phyloP scores from a whole-genome alignment of 2,329 filamentous ascomycete genomes.

The Pseudogymnoascus destructans region DNA sequence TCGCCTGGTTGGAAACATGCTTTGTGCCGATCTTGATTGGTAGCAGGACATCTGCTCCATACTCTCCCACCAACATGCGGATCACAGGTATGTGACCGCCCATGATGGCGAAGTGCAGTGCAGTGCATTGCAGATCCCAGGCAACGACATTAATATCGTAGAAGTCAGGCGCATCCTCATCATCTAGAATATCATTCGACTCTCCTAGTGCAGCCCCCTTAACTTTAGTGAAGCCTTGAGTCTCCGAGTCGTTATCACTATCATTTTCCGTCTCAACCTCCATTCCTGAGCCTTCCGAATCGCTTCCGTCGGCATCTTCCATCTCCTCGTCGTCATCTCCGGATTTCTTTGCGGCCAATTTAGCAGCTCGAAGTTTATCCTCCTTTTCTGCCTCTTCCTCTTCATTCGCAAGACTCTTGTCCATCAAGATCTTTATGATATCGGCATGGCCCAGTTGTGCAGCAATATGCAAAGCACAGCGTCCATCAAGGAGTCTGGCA shows the following conservation, averaged over 20 bases:
- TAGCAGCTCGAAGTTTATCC: conserved; percentile 29
- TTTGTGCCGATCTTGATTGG: conserved; percentile 51
- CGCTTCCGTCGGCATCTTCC: conserved; percentile 28
- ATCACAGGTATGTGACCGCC: conserved; percentile 59
- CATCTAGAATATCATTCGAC: conserved; percentile 34
- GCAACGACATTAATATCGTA: conserved; percentile 67
- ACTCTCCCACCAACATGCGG: conserved; percentile 54
- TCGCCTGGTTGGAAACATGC: conserved; percentile 39
- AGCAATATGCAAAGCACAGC: conserved; percentile 71
- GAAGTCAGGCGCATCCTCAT: conserved; percentile 59
- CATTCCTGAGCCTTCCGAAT: conserved; percentile 26
- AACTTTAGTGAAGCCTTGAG: conserved; percentile 34
- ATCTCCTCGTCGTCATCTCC: conserved; percentile 24
- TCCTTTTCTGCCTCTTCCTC: conserved; percentile 49
- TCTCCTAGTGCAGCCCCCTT: conserved; percentile 21
- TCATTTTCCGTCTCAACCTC: conserved; percentile 19
- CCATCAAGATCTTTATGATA: conserved; percentile 60
- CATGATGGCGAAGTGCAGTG: conserved; percentile 67
- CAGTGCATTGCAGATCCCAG: conserved; percentile 64
- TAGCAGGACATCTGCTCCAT: conserved; percentile 63
- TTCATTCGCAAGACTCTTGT: conserved; percentile 63
- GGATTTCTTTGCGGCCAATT: conserved; percentile 15
- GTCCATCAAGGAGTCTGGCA: conserved; percentile 63
- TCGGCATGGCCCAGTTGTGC: conserved; percentile 53
- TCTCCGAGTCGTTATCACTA: conserved; percentile 35